phyloP scores from a whole-genome alignment of 139 green algal species.

The Haematococcus sp. region DNA sequence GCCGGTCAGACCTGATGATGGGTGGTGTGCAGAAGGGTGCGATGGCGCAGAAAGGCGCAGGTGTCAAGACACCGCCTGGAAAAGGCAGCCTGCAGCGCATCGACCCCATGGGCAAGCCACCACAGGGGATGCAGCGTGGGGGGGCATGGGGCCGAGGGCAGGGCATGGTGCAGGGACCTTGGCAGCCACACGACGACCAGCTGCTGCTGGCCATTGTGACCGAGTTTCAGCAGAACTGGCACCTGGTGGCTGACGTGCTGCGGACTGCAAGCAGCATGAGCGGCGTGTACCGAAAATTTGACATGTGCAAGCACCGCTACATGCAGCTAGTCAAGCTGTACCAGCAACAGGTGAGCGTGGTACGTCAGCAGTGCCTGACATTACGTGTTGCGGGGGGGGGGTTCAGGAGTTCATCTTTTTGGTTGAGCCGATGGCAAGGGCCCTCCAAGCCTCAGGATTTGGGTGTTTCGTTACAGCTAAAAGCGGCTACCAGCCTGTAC shows the following conservation, averaged over 20 bases:
- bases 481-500: no score
- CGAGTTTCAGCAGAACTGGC: slow-evolving; percentile 46
- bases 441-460: no score
- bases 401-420: no score
- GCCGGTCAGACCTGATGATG: no score
- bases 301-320: slow-evolving; percentile 38
- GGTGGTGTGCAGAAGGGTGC: no score
- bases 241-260: slow-evolving; percentile 46
- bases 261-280: slow-evolving; percentile 11
- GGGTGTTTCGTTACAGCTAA: neutral
- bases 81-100: neutral
- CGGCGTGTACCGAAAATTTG: slow-evolving; percentile 27
- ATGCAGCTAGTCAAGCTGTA: slow-evolving; percentile 14
- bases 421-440: no score
- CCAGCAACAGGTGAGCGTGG: no score
- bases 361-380: no score
- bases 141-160: neutral
- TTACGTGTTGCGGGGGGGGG: no score
- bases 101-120: neutral
- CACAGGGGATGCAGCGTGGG: slow-evolving; percentile 2
- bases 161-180: neutral
- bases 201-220: slow-evolving; percentile 38
- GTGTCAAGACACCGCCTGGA: no score
- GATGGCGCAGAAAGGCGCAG: no score
- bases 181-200: slow-evolving; percentile 16